Evolutionary conservation across 345 rosid genomes (phyloP).

Genomic region (Ceriops tagal): DNA sequence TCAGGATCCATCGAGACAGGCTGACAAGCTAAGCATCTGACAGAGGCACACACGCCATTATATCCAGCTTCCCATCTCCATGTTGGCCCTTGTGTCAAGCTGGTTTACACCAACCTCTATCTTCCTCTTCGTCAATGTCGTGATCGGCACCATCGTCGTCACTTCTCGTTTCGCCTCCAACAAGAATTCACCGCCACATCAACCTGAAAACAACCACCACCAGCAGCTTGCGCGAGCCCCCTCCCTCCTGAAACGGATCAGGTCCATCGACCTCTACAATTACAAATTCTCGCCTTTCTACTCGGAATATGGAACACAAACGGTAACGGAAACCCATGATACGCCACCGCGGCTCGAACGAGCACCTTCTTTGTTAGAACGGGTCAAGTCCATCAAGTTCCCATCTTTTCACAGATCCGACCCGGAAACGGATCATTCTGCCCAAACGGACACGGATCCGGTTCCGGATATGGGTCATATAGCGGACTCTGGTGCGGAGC

Average conservation of each 20-base stretch:
- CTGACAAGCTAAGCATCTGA: neutral
- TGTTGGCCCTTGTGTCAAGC: slow-evolving; percentile 26
- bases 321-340: neutral
- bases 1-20: too few species aligned
- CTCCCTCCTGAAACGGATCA: slow-evolving; percentile 57
- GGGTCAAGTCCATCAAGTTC: slow-evolving; percentile 20
- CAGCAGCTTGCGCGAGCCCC: slow-evolving; percentile 38
- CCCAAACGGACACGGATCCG: slow-evolving; percentile 13
- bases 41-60: neutral
- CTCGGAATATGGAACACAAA: neutral
- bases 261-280: slow-evolving; percentile 44
- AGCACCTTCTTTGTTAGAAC: slow-evolving; percentile 8
- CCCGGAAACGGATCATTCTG: neutral
- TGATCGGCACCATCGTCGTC: slow-evolving; percentile 55
- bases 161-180: slow-evolving; percentile 39
- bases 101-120: slow-evolving; percentile 56
- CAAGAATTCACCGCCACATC: slow-evolving; percentile 1
- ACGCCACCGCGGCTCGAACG: slow-evolving; percentile 2
- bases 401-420: slow-evolving; percentile 10
- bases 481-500: neutral
- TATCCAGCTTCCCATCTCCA: neutral
- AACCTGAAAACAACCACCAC: neutral
- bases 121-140: slow-evolving; percentile 57
- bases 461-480: neutral
- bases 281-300: slow-evolving; percentile 35